These are phyloP conservation scores for Colletotrichum sublineola DNA, from an alignment of 2,329 filamentous ascomycete genomes.

Conservation along the genomic window DNA sequence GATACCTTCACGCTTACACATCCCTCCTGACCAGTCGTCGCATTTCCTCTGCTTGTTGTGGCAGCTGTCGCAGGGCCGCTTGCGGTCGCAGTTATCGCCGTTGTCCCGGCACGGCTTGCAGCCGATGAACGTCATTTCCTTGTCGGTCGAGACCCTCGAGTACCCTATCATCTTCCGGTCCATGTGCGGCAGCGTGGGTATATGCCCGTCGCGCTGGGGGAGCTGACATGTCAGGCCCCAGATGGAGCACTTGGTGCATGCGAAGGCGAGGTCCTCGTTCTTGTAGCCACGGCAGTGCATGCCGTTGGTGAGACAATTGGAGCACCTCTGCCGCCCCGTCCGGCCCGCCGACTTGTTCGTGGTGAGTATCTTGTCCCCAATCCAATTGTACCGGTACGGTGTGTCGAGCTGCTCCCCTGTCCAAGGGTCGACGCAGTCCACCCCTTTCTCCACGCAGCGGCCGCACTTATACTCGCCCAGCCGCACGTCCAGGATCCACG, in stretches of 20 bases:
- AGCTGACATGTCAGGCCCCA: constrained; percentile 39
- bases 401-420: constrained; percentile 32
- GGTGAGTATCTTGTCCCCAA: constrained; percentile 7
- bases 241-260: constrained; percentile 38
- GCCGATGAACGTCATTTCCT: constrained; percentile 7
- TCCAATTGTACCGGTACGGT: constrained; percentile 27
- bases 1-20: constrained; percentile 16
- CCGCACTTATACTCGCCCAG: constrained; percentile 33
- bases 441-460: constrained; percentile 41
- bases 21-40: constrained; percentile 28
- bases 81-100: constrained; percentile 50
- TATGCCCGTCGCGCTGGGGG: background rate
- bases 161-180: constrained; percentile 38
- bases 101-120: constrained; percentile 31
- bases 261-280: constrained; percentile 16
- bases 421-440: constrained; percentile 45
- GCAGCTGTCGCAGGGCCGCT: constrained; percentile 56
- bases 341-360: background rate
- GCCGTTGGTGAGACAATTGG: constrained; percentile 25
- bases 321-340: constrained; percentile 7
- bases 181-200: constrained; percentile 3
- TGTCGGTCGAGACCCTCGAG: constrained; percentile 3
- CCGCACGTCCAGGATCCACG: constrained; percentile 33
- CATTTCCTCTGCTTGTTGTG: constrained; percentile 37
- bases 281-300: constrained; percentile 26